Evolutionary conservation across 352 stramenopile species (phyloP).

Genomic region (Pythium volutum): DNA sequence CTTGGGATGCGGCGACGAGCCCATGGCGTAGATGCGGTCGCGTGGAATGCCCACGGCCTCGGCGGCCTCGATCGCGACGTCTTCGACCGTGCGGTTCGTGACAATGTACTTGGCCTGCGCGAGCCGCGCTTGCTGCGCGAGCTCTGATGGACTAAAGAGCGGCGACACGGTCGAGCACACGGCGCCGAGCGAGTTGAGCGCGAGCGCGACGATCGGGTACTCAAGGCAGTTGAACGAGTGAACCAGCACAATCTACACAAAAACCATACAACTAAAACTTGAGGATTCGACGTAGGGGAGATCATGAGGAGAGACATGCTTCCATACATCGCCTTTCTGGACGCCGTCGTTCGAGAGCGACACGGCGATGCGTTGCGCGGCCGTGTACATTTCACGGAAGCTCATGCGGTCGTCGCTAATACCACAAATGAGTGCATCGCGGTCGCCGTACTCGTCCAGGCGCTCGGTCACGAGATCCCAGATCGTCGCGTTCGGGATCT

Average conservation of each 20-base stretch:
- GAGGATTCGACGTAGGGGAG: not conserved
- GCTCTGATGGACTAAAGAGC: constrained; percentile 47
- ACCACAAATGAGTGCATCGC: constrained; percentile 54
- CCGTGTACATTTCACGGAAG: constrained; percentile 45
- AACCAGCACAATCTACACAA: constrained; percentile 43
- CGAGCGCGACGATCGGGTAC: constrained; percentile 50
- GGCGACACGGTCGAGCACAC: constrained; percentile 60
- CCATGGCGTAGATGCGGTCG: constrained; percentile 51
- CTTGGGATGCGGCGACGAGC: constrained; percentile 17
- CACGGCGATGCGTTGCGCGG: constrained; percentile 40
- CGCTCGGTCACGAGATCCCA: constrained; percentile 49
- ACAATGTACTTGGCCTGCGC: constrained; percentile 54
- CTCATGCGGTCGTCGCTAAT: constrained; percentile 48
- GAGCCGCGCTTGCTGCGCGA: constrained; percentile 41
- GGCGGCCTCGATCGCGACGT: constrained; percentile 44
- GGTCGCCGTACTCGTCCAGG: constrained; percentile 34
- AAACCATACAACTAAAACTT: not conserved
- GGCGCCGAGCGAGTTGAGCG: constrained; percentile 44
- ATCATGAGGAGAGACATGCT: not conserved
- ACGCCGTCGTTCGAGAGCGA: constrained; percentile 45
- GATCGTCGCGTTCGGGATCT: constrained; percentile 50
- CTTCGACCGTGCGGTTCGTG: constrained; percentile 47
- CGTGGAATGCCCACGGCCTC: constrained; percentile 28
- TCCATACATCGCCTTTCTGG: constrained; percentile 44
- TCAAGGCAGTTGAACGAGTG: constrained; percentile 75